Conservation (phyloP, 1,139 yeast genomes). For the Suhomyces wounanorum region DNA sequence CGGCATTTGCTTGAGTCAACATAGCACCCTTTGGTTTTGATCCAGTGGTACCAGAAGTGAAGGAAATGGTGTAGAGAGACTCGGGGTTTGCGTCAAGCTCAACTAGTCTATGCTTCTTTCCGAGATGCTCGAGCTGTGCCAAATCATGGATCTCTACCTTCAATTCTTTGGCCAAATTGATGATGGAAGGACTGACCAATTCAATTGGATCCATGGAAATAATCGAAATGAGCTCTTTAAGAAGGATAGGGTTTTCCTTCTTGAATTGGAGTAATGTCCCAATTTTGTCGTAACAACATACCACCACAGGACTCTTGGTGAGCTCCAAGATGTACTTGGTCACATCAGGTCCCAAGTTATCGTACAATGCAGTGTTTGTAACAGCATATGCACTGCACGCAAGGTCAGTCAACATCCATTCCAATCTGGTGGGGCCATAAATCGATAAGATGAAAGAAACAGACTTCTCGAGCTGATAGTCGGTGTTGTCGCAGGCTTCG, state of each 20-base stretch:
- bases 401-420: conserved; percentile 43
- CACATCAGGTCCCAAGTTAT: conserved; percentile 40
- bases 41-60: conserved; percentile 48
- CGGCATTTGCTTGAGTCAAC: conserved; percentile 33
- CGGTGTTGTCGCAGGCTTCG: conserved; percentile 10
- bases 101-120: conserved; percentile 13
- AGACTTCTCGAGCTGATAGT: conserved; percentile 15
- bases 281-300: conserved; percentile 36
- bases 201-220: conserved; percentile 39
- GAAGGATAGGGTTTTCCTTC: conserved; percentile 23
- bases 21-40: conserved; percentile 44
- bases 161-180: conserved; percentile 14
- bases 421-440: conserved; percentile 38
- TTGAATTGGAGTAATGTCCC: conserved; percentile 30
- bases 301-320: conserved; percentile 39
- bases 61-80: conserved; percentile 40
- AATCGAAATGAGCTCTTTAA: conserved; percentile 31
- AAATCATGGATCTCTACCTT: conserved; percentile 18
- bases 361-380: conserved; percentile 43
- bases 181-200: neutral
- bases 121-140: conserved; percentile 21
- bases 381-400: conserved; percentile 39
- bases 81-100: conserved; percentile 32
- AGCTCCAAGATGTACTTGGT: conserved; percentile 36
- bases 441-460: conserved; percentile 38